Percentiles rank a stretch among this genome's conserved stretches.
phyloP scores from a whole-genome alignment of 352 stramenopile species.

The Phytopythium sindhum region DNA sequence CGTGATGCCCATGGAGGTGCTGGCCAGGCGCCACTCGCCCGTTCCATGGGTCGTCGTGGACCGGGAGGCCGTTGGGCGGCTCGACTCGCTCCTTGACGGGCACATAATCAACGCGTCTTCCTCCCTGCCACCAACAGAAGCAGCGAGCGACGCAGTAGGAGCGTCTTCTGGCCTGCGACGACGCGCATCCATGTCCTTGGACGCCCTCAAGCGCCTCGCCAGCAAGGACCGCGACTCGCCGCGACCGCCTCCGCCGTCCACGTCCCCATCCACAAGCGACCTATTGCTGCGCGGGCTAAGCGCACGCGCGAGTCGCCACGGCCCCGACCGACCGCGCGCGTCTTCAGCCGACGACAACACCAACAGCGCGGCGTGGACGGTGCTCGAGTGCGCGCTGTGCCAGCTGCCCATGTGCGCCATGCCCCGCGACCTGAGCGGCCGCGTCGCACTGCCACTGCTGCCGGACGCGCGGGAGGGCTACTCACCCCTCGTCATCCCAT shows the following conservation, averaged over 20 bases:
- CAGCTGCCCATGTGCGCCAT: constrained; percentile 34
- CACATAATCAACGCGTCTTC: not conserved
- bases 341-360: constrained; percentile 2
- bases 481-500: not conserved
- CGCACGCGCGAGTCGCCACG: not conserved
- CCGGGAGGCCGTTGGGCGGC: constrained; percentile 19
- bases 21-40: constrained; percentile 13
- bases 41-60: constrained; percentile 38
- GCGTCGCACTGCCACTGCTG: constrained; percentile 19
- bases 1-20: constrained; percentile 31
- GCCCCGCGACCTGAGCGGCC: constrained; percentile 5
- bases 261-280: not conserved
- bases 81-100: constrained; percentile 27
- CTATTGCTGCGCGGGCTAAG: constrained; percentile 18
- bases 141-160: not conserved
- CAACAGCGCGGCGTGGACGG: constrained; percentile 13
- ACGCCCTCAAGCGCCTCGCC: not conserved
- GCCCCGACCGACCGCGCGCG: not conserved
- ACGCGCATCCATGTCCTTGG: not conserved
- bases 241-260: not conserved
- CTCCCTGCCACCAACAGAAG: not conserved
- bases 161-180: not conserved
- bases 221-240: constrained; percentile 1
- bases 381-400: constrained; percentile 46
- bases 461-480: not conserved